These are phyloP conservation scores for Phaffomyces thermotolerans DNA, from an alignment of 805 yeast species.

Conservation along the genomic window DNA sequence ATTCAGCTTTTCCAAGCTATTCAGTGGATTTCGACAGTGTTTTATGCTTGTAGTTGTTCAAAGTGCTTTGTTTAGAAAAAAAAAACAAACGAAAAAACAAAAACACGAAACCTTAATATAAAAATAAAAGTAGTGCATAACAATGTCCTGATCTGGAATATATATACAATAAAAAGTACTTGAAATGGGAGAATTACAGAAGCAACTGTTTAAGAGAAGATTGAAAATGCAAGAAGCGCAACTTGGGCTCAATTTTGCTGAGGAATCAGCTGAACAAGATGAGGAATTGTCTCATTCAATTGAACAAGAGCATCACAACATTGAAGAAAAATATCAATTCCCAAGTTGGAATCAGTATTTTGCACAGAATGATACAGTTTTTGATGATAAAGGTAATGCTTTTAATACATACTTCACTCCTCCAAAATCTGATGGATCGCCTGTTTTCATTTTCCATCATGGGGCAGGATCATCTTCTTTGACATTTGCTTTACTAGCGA, in stretches of 20 bases:
- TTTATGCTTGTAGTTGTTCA: no score
- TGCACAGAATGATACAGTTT: slow-evolving; percentile 19
- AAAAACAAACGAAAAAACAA: background rate
- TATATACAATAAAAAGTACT: background rate
- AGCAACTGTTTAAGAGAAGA: slow-evolving; percentile 9
- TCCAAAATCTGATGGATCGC: slow-evolving; percentile 38
- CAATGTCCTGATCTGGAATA: no score
- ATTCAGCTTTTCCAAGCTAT: no score
- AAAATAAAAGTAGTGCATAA: no score
- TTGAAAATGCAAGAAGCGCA: slow-evolving; percentile 6
- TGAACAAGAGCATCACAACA: background rate
- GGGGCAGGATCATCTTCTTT: slow-evolving; percentile 92
- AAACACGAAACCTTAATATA: background rate
- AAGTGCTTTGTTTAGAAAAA: no score
- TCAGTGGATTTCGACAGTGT: no score
- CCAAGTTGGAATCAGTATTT: slow-evolving; percentile 30
- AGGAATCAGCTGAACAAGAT: slow-evolving; percentile 1
- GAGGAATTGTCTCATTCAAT: background rate
- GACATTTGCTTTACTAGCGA: slow-evolving; percentile 57
- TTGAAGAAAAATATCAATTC: background rate
- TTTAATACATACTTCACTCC: slow-evolving; percentile 54
- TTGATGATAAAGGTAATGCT: slow-evolving; percentile 19
- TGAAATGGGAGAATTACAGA: slow-evolving; percentile 11
- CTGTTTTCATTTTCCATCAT: slow-evolving; percentile 74
- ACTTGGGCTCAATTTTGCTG: slow-evolving; percentile 4